These are phyloP conservation scores for Fusarium pseudoanthophilum DNA, from an alignment of 2,329 filamentous ascomycete genomes.

Conservation along the genomic window DNA sequence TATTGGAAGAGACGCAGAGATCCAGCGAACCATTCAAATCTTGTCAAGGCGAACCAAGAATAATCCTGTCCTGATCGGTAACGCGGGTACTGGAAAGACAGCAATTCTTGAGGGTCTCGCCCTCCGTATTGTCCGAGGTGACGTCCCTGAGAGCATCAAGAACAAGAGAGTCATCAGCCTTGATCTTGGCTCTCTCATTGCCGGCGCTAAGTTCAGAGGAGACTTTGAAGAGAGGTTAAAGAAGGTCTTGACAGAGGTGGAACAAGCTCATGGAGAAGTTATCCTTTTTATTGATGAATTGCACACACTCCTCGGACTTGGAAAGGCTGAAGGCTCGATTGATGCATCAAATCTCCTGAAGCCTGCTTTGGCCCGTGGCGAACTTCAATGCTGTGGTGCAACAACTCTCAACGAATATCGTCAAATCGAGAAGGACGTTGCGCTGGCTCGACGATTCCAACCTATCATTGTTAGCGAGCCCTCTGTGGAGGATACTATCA, in stretches of 20 bases:
- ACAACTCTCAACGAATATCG: slow-evolving; percentile 94
- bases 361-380: slow-evolving; percentile 89
- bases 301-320: slow-evolving; percentile 89
- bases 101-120: slow-evolving; percentile 92
- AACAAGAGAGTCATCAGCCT: slow-evolving; percentile 89
- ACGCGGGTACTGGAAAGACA: slow-evolving; percentile 92
- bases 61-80: slow-evolving; percentile 93
- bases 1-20: slow-evolving; percentile 91
- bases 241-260: slow-evolving; percentile 88
- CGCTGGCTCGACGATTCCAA: slow-evolving; percentile 90
- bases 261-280: slow-evolving; percentile 87
- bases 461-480: slow-evolving; percentile 95
- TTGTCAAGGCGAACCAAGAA: slow-evolving; percentile 94
- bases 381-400: slow-evolving; percentile 94
- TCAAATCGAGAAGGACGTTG: slow-evolving; percentile 94
- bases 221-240: slow-evolving; percentile 97
- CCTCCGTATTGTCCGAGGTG: slow-evolving; percentile 87
- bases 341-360: slow-evolving; percentile 96
- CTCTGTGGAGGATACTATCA: slow-evolving; percentile 90
- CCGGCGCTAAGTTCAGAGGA: slow-evolving; percentile 93
- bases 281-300: slow-evolving; percentile 97
- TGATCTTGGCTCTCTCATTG: slow-evolving; percentile 92
- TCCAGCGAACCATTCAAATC: slow-evolving; percentile 94
- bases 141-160: slow-evolving; percentile 96
- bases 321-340: slow-evolving; percentile 95